Conservation (phyloP, 768 basidiomycete species). For the Suillus bovinus region DNA sequence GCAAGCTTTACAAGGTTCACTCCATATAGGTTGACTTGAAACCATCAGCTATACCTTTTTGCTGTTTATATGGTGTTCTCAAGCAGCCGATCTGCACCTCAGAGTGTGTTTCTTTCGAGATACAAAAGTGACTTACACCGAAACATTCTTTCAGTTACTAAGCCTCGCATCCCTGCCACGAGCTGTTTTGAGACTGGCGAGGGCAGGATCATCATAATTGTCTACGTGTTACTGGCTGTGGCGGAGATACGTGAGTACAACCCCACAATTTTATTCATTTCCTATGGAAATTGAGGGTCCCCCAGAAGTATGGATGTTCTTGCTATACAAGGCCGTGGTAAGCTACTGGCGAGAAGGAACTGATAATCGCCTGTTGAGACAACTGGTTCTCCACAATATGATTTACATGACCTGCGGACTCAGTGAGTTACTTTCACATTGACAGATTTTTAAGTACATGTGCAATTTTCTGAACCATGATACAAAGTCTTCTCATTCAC, state of each 20-base stretch:
- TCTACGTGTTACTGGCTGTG: background rate
- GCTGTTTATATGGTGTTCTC: background rate
- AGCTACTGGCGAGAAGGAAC: conserved; percentile 2
- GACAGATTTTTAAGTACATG: background rate
- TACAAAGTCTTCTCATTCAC: background rate
- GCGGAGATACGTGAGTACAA: conserved; percentile 1
- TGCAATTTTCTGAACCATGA: background rate
- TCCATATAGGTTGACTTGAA: background rate
- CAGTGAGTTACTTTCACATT: background rate
- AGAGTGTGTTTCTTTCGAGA: background rate
- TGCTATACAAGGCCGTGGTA: background rate
- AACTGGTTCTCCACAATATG: background rate
- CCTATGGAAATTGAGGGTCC: background rate
- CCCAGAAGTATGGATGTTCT: background rate
- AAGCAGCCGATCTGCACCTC: background rate
- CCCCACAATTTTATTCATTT: background rate
- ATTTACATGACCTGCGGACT: conserved; percentile 6
- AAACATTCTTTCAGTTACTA: background rate
- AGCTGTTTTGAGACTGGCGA: conserved; percentile 1
- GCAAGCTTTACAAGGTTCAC: background rate
- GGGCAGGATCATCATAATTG: background rate
- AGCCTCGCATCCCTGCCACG: background rate
- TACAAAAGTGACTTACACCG: background rate
- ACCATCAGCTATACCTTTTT: background rate
- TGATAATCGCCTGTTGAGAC: background rate